Conservation (phyloP, 2,329 filamentous ascomycete genomes). For the Sclerotinia minor region DNA sequence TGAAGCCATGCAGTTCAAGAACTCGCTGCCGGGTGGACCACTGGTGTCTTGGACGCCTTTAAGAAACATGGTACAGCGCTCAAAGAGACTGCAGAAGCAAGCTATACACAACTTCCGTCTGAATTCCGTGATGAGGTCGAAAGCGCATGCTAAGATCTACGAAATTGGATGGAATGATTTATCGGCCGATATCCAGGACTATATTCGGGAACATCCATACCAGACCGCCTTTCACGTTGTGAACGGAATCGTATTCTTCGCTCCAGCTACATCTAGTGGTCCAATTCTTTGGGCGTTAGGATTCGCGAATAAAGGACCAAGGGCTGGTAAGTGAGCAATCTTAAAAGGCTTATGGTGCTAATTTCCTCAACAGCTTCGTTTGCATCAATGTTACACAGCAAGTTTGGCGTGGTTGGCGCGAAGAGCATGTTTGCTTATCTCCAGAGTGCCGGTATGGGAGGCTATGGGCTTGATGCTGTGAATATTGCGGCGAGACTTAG, state of each 20-base stretch:
- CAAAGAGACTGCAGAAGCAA: neutral
- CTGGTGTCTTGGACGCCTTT: neutral
- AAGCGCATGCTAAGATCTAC: neutral
- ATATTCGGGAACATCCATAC: constrained; percentile 5
- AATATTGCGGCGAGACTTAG: neutral
- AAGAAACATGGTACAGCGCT: neutral
- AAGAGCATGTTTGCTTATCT: neutral
- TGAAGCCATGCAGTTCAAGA: neutral
- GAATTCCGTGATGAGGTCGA: neutral
- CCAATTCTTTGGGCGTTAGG: constrained; percentile 4
- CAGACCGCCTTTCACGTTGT: constrained; percentile 4
- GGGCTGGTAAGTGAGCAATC: neutral
- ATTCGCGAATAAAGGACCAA: neutral
- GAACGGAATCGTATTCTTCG: constrained; percentile 15
- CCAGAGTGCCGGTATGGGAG: constrained; percentile 12
- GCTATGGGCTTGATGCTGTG: neutral
- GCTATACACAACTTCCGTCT: neutral
- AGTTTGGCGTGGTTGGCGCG: neutral
- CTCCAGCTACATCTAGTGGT: constrained; percentile 8
- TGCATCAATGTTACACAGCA: neutral
- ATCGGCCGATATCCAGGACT: neutral
- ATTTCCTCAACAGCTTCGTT: neutral
- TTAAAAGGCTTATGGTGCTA: neutral
- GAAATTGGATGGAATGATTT: neutral
- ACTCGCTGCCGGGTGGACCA: neutral